Evolutionary conservation across 331 rosid species (phyloP), one percentile per base, ranked within the genome.

Genomic region (Malus hybrid): DNA sequence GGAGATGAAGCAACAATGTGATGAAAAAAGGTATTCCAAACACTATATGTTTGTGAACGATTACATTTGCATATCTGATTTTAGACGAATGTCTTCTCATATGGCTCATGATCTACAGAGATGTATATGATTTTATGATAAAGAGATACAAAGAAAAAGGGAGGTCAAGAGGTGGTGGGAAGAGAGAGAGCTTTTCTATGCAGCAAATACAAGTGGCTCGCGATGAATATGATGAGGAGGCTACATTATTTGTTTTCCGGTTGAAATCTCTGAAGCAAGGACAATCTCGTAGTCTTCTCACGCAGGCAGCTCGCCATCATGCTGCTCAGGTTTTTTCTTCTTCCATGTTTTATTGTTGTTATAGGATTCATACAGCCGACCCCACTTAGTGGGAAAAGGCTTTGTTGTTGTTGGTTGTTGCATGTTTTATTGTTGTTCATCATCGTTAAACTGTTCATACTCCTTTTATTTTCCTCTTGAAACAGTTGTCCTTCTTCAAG

Each of bases 221-320:
- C 33, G 98, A 95, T 68, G 98, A 90, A 80, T 95, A 92, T 77
- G 98, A 95, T 67, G 89, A 92, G 71, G 99, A 92, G 85, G 97
- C 99, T 67, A 90, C 97, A 55, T 50, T 92, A 56, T 92, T 92
- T 78, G 90, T 95, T 81, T 92, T 95, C 88, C 96, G 98, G 73
- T 84, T 90, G 85, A 92, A 95, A 88, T 95, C 99, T 80, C 82
- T 92, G 79, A 95, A 90, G 88, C 99, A 89, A 89, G 99, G 99
- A 64, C 99, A 95, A 79, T 83, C 96, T 4, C 91, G 92, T 48
- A 95, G 99, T 77, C 97, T 95, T 84, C 96, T 95, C 69, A 92
- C 99, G 48, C 99, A 95, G 90, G 99, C 99, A 65, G 96, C 99
- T 56, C 99, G 97, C 57, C 99, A 95, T 80, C 97, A 95, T 80